Percentiles rank a stretch among this genome's conserved stretches.
Evolutionary conservation across 768 basidiomycete genomes (phyloP).

Genomic region (Phylloporus scabripes): DNA sequence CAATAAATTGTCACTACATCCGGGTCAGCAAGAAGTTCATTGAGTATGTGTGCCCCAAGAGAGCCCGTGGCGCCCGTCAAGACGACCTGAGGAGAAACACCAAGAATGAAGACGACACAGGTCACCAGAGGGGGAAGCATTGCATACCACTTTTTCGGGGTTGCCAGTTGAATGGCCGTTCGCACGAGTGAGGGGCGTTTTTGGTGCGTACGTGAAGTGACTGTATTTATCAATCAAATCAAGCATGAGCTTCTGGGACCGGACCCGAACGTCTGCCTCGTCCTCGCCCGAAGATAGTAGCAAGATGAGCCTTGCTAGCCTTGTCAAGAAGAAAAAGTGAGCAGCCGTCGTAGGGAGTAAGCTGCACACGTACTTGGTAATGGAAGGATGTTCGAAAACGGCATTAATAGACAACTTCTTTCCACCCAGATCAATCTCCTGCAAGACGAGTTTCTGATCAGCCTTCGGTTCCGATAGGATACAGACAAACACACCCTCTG

Average conservation of each 20-base stretch:
- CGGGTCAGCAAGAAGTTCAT: slow-evolving; percentile 35
- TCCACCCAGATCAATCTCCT: slow-evolving; percentile 17
- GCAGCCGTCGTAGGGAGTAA: neutral
- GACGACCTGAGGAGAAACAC: slow-evolving; percentile 19
- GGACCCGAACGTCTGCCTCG: slow-evolving; percentile 13
- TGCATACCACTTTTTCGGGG: slow-evolving; percentile 15
- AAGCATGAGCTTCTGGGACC: slow-evolving; percentile 38
- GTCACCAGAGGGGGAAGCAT: neutral
- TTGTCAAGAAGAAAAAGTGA: slow-evolving; percentile 8
- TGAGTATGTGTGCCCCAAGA: slow-evolving; percentile 50
- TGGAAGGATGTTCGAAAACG: slow-evolving; percentile 48
- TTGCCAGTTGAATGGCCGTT: slow-evolving; percentile 8
- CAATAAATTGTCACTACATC: slow-evolving; percentile 42
- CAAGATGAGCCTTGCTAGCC: slow-evolving; percentile 39
- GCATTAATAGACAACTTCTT: slow-evolving; percentile 27
- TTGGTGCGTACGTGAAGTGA: slow-evolving; percentile 5
- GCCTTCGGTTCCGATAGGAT: slow-evolving; percentile 11
- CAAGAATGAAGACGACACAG: neutral
- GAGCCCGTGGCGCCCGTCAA: slow-evolving; percentile 52
- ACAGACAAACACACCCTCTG: slow-evolving; percentile 31
- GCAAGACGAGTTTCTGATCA: too few relatives aligned
- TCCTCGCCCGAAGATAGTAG: slow-evolving; percentile 31
- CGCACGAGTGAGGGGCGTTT: slow-evolving; percentile 1
- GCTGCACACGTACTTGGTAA: slow-evolving; percentile 30
- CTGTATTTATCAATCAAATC: slow-evolving; percentile 42